Percentiles rank a stretch among this genome's conserved stretches.
Conservation (phyloP, 2,329 filamentous ascomycete species). For the Incumbomyces lentus region DNA sequence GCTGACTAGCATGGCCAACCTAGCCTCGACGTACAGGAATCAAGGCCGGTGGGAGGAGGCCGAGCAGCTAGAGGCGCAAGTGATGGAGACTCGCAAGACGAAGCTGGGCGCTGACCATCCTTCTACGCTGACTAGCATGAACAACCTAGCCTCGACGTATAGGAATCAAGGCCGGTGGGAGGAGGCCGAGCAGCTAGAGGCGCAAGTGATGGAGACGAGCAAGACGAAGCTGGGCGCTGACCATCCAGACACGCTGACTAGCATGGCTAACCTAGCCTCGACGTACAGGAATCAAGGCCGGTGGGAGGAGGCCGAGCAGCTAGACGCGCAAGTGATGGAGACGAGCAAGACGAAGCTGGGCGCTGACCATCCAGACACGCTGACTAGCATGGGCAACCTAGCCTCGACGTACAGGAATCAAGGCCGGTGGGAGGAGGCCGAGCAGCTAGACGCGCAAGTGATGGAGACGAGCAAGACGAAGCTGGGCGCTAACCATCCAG, state of each 20-base stretch:
- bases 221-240: constrained; percentile 11
- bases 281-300: constrained; percentile 41
- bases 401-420: constrained; percentile 12
- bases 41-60: constrained; percentile 43
- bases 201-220: constrained; percentile 10
- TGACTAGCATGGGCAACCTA: constrained; percentile 18
- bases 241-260: constrained; percentile 14
- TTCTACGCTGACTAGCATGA: constrained; percentile 15
- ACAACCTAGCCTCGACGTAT: constrained; percentile 17
- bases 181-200: constrained; percentile 8
- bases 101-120: constrained; percentile 12
- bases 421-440: constrained; percentile 43
- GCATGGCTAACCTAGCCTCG: constrained; percentile 19
- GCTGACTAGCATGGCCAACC: constrained; percentile 16
- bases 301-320: constrained; percentile 16
- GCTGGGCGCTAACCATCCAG: constrained; percentile 13
- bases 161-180: constrained; percentile 42
- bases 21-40: constrained; percentile 14
- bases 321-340: constrained; percentile 9
- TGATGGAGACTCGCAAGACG: constrained; percentile 7
- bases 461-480: constrained; percentile 8
- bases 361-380: constrained; percentile 10
- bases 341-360: constrained; percentile 11
- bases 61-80: constrained; percentile 8
- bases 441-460: constrained; percentile 9